Evolutionary conservation across 2,329 filamentous ascomycete genomes (phyloP).

Genomic region (Penicillium brevicompactum): DNA sequence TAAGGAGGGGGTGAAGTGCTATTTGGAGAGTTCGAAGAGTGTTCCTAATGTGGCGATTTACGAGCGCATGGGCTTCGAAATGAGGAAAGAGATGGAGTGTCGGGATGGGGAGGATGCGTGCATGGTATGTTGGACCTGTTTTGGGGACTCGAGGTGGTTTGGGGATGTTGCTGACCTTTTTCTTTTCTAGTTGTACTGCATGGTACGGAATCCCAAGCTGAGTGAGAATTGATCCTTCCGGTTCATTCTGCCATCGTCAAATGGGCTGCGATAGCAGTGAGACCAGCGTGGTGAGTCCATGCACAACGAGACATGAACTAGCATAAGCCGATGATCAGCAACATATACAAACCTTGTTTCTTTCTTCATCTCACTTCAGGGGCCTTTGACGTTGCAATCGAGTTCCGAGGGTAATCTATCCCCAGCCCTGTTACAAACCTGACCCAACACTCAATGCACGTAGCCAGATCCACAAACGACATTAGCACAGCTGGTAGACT

Average conservation of each 20-base stretch:
- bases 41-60: conserved; percentile 74
- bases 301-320: neutral
- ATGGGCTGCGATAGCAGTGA: neutral
- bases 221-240: conserved; percentile 9
- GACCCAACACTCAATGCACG: neutral
- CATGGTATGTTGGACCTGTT: conserved; percentile 41
- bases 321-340: neutral
- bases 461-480: neutral
- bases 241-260: neutral
- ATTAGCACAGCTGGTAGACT: neutral
- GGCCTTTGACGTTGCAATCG: neutral
- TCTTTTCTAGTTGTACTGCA: conserved; percentile 29
- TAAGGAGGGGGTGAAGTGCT: conserved; percentile 64
- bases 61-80: conserved; percentile 67
- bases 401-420: neutral
- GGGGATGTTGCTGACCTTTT: neutral
- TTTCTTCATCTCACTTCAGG: neutral
- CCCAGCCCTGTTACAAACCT: neutral
- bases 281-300: neutral
- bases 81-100: conserved; percentile 68
- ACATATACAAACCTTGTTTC: neutral
- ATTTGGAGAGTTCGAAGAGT: conserved; percentile 69
- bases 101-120: conserved; percentile 62
- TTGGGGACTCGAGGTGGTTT: neutral
- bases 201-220: conserved; percentile 23